Evolutionary conservation across 164 flowering plant genomes (phyloP).

Genomic region (Hamamelis virginiana): DNA sequence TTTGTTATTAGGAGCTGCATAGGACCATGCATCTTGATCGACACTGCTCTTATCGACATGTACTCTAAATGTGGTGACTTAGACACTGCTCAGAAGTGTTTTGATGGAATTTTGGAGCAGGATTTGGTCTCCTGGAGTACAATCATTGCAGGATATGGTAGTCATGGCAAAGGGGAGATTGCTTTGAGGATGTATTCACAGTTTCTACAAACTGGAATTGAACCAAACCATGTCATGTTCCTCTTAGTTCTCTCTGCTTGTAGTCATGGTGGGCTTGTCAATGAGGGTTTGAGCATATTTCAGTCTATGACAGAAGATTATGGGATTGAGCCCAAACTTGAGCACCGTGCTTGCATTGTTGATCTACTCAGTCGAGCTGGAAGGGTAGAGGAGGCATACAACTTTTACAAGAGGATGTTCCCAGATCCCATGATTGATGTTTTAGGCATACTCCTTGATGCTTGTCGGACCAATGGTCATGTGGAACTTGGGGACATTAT

Average conservation of each 20-base stretch:
- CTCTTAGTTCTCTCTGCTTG: constrained; percentile 68
- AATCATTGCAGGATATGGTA: constrained; percentile 71
- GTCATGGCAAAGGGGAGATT: constrained; percentile 68
- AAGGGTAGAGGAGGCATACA: constrained; percentile 65
- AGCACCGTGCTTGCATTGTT: constrained; percentile 75
- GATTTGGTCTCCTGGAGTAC: constrained; percentile 77
- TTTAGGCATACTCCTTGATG: constrained; percentile 76
- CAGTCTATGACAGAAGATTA: constrained; percentile 56
- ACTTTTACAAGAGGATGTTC: constrained; percentile 43
- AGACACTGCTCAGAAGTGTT: constrained; percentile 57
- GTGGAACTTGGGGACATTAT: constrained; percentile 50
- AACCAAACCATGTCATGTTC: constrained; percentile 65
- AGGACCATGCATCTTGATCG: constrained; percentile 49
- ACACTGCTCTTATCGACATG: constrained; percentile 81
- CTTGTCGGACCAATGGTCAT: constrained; percentile 51
- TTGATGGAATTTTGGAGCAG: constrained; percentile 42
- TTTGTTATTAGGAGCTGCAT: constrained; percentile 49
- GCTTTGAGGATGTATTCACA: constrained; percentile 56
- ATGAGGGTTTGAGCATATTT: constrained; percentile 56
- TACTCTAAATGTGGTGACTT: constrained; percentile 78
- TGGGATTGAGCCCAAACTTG: constrained; percentile 52
- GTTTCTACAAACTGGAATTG: constrained; percentile 45
- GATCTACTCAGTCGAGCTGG: constrained; percentile 87
- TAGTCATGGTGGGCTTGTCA: constrained; percentile 73
- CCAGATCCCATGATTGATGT: constrained; percentile 44